Conservation (phyloP, 768 basidiomycete species). For the Kwoniella europaea region DNA sequence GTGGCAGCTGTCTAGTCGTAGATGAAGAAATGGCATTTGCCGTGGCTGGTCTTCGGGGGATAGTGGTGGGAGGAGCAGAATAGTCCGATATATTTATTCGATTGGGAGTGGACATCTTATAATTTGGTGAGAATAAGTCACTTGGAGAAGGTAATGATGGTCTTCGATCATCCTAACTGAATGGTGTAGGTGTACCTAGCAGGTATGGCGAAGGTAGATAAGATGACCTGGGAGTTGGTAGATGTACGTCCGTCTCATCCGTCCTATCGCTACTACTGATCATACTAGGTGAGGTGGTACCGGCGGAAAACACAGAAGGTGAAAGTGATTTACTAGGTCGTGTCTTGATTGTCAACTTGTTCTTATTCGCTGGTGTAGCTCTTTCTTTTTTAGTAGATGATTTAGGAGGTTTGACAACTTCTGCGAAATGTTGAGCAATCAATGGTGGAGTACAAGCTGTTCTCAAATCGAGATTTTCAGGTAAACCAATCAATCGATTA, state of each 20-base stretch:
- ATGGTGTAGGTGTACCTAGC: neutral
- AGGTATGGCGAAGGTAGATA: neutral
- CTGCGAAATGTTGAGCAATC: constrained; percentile 13
- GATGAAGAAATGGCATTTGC: neutral
- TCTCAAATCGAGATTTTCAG: constrained; percentile 15
- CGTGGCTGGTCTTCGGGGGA: constrained; percentile 3
- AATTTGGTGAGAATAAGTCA: neutral
- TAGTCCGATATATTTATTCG: neutral
- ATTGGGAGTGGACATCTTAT: neutral
- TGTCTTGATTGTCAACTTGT: constrained; percentile 1
- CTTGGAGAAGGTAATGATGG: constrained; percentile 8
- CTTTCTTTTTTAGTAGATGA: constrained; percentile 4
- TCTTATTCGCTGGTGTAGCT: neutral
- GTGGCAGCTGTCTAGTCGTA: neutral
- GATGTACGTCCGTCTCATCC: neutral
- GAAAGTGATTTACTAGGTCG: constrained; percentile 7
- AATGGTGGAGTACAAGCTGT: constrained; percentile 7
- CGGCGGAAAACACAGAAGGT: constrained; percentile 2
- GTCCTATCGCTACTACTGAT: neutral
- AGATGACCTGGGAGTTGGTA: constrained; percentile 15
- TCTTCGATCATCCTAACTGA: neutral
- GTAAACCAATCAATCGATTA: constrained; percentile 20
- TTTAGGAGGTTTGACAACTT: constrained; percentile 3
- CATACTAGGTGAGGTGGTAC: neutral
- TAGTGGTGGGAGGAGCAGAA: neutral